These are phyloP conservation scores for Endothia cerciana DNA, from an alignment of 2,329 filamentous ascomycete species.

Conservation along the genomic window DNA sequence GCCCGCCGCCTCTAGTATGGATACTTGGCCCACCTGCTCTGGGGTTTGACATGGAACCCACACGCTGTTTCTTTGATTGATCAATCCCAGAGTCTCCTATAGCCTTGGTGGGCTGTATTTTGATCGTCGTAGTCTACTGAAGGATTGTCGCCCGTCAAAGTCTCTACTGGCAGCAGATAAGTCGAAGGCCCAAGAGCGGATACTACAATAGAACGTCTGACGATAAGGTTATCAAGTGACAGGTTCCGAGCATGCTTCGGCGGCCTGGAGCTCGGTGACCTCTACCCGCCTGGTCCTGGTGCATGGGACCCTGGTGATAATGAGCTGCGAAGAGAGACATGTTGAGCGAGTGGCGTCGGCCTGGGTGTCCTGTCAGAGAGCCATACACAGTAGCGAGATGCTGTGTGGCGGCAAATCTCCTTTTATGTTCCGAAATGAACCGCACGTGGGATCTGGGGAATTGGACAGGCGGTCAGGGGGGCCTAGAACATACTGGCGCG, in stretches of 20 bases:
- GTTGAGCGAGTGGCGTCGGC: background rate
- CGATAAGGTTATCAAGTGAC: background rate
- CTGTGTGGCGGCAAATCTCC: slow-evolving; percentile 5
- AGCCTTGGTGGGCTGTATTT: background rate
- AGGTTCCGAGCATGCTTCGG: background rate
- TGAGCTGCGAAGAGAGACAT: slow-evolving; percentile 1
- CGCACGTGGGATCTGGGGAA: slow-evolving; percentile 17
- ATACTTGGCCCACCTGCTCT: background rate
- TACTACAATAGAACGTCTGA: background rate
- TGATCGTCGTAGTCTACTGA: background rate
- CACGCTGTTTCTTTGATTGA: background rate
- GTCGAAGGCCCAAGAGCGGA: background rate
- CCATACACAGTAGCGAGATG: background rate
- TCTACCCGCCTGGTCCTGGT: background rate
- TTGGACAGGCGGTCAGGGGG: slow-evolving; percentile 26
- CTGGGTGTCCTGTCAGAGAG: background rate
- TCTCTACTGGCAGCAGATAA: background rate
- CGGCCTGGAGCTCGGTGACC: background rate
- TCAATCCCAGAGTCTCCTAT: background rate
- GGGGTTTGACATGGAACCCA: slow-evolving; percentile 7
- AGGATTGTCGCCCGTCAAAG: background rate
- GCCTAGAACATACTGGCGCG: background rate
- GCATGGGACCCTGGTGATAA: background rate
- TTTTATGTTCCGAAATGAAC: slow-evolving; percentile 13
- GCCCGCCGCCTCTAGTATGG: background rate